phyloP scores from a whole-genome alignment of 352 stramenopile genomes.

The Pythium aquatile region DNA sequence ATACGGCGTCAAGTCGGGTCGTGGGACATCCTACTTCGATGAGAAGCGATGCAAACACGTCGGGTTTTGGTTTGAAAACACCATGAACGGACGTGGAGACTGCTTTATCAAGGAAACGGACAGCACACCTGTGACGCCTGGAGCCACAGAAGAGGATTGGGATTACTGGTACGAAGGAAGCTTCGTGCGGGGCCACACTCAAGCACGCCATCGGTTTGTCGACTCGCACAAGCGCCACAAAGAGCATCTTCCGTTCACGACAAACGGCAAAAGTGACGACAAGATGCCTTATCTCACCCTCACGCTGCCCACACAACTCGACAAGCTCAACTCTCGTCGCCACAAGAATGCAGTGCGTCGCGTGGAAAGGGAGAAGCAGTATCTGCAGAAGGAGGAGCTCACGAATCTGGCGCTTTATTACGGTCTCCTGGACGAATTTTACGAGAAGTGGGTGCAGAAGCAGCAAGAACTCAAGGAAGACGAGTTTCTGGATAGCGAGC shows the following conservation, averaged over 20 bases:
- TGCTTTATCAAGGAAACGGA: conserved; percentile 38
- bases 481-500: conserved; percentile 27
- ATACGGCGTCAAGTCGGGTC: conserved; percentile 41
- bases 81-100: conserved; percentile 57
- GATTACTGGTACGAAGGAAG: conserved; percentile 76
- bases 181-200: conserved; percentile 61
- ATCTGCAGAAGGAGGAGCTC: conserved; percentile 42
- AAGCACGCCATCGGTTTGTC: conserved; percentile 51
- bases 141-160: conserved; percentile 29
- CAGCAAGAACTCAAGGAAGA: conserved; percentile 41
- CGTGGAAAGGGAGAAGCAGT: conserved; percentile 37
- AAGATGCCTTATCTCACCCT: conserved; percentile 60
- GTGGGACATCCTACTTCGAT: conserved; percentile 40
- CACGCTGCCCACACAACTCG: conserved; percentile 34
- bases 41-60: conserved; percentile 41
- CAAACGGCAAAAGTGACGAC: conserved; percentile 58
- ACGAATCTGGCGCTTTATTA: conserved; percentile 62
- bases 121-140: neutral
- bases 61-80: conserved; percentile 67
- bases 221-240: conserved; percentile 36
- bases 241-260: conserved; percentile 53
- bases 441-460: conserved; percentile 52
- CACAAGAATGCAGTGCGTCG: conserved; percentile 43
- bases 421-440: conserved; percentile 57
- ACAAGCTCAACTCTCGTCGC: conserved; percentile 36